phyloP scores from a whole-genome alignment of 169 alveolate genomes.

The Prorocentrum cordatum region DNA sequence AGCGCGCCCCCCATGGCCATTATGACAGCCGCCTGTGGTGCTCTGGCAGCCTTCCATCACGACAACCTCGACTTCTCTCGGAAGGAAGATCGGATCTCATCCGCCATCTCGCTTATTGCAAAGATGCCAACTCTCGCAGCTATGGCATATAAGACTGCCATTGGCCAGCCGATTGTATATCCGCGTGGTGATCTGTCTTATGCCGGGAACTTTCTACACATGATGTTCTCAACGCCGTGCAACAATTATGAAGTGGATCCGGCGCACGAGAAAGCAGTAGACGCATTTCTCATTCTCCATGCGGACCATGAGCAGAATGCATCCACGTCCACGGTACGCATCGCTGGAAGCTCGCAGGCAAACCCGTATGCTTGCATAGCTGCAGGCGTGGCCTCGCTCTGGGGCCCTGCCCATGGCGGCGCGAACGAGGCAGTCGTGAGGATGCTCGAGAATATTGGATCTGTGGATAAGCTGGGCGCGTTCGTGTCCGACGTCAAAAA shows the following conservation, averaged over 20 bases:
- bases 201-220: conserved; percentile 80
- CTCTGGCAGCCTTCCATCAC: too few species aligned
- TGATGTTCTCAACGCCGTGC: conserved; percentile 84
- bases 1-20: conserved; percentile 66
- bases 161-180: conserved; percentile 82
- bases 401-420: conserved; percentile 91
- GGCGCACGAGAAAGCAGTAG: conserved; percentile 79
- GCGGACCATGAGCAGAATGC: conserved; percentile 88
- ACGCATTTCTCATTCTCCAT: conserved; percentile 79
- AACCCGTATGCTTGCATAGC: conserved; percentile 66
- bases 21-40: neutral
- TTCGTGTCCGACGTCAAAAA: conserved; percentile 79
- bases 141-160: conserved; percentile 80
- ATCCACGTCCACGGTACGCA: conserved; percentile 84
- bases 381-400: conserved; percentile 80
- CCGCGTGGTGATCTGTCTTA: conserved; percentile 74
- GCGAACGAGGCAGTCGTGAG: conserved; percentile 83
- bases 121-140: conserved; percentile 83
- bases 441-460: conserved; percentile 74
- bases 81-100: too few species aligned
- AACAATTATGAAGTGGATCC: conserved; percentile 75
- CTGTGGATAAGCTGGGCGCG: conserved; percentile 74
- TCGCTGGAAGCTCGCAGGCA: conserved; percentile 78
- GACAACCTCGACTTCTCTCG: too few species aligned
- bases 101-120: conserved; percentile 78